Conservation (phyloP, 2,329 filamentous ascomycete species). For the Capronia coronata region DNA sequence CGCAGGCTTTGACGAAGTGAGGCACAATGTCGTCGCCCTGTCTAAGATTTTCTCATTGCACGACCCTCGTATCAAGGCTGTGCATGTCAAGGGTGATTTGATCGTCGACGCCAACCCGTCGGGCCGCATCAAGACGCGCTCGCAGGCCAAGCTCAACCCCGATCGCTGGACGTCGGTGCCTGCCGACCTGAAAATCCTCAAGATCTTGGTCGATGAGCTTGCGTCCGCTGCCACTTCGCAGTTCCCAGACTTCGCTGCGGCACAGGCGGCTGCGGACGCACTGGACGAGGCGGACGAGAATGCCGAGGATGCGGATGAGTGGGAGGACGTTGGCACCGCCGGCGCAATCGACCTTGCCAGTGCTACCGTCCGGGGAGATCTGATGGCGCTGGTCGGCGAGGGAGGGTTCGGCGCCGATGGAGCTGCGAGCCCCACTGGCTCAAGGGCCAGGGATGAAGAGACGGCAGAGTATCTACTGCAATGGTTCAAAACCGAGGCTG, state of each 20-base stretch:
- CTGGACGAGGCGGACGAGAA: constrained; percentile 50
- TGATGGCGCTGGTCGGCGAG: constrained; percentile 59
- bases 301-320: constrained; percentile 66
- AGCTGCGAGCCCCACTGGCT: constrained; percentile 40
- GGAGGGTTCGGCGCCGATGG: constrained; percentile 50
- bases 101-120: constrained; percentile 61
- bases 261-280: constrained; percentile 54
- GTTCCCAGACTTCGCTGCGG: constrained; percentile 47
- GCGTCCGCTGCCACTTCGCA: constrained; percentile 64
- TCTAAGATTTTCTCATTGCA: constrained; percentile 85
- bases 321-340: constrained; percentile 77
- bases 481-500: constrained; percentile 62
- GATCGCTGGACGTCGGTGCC: constrained; percentile 84
- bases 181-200: constrained; percentile 88
- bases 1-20: constrained; percentile 95
- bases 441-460: constrained; percentile 75
- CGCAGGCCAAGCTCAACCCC: constrained; percentile 78
- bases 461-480: constrained; percentile 76
- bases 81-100: constrained; percentile 84
- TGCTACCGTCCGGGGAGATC: constrained; percentile 61
- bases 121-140: constrained; percentile 86
- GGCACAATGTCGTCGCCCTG: constrained; percentile 90
- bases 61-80: constrained; percentile 69
- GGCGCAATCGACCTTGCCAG: constrained; percentile 62
- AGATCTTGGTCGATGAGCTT: constrained; percentile 89